Percentiles rank a stretch among this genome's conserved stretches.
Evolutionary conservation across 2,329 filamentous ascomycete genomes (phyloP).

Genomic region (Fusarium sp.): DNA sequence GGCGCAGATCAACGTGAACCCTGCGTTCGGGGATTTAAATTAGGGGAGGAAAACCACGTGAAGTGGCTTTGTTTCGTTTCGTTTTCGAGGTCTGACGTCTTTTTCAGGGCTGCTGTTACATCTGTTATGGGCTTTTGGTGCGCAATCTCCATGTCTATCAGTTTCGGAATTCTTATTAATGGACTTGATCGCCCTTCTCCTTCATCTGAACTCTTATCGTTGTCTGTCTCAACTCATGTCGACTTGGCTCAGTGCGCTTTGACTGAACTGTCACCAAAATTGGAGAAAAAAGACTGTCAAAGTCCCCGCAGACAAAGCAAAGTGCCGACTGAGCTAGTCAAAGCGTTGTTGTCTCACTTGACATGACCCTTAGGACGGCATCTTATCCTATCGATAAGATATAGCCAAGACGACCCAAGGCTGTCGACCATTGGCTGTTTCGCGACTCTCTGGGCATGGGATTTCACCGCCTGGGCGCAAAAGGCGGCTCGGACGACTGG

Average conservation of each 20-base stretch:
- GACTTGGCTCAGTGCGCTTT: neutral
- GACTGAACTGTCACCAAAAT: neutral
- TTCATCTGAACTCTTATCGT: no score
- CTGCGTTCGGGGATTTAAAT: conserved; percentile 18
- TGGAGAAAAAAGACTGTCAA: neutral
- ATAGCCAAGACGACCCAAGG: neutral
- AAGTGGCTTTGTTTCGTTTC: conserved; percentile 9
- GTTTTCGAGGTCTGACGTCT: neutral
- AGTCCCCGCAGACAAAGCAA: neutral
- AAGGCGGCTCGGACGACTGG: neutral
- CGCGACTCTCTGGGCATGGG: neutral
- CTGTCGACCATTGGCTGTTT: neutral
- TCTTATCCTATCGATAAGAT: neutral
- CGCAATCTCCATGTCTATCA: neutral
- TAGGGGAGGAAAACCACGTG: neutral
- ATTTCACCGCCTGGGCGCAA: conserved; percentile 12
- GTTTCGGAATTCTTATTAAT: neutral
- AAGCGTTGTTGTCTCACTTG: neutral
- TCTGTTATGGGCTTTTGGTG: neutral
- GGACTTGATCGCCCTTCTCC: neutral
- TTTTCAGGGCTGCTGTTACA: neutral
- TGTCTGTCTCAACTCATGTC: neutral
- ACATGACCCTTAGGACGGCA: neutral
- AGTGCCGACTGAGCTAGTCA: neutral
- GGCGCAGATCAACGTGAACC: neutral